A percentile compares a stretch with the other conserved stretches of the same genome.
Evolutionary conservation across 2,329 filamentous ascomycete genomes (phyloP).

Genomic region (Alternaria sp.): DNA sequence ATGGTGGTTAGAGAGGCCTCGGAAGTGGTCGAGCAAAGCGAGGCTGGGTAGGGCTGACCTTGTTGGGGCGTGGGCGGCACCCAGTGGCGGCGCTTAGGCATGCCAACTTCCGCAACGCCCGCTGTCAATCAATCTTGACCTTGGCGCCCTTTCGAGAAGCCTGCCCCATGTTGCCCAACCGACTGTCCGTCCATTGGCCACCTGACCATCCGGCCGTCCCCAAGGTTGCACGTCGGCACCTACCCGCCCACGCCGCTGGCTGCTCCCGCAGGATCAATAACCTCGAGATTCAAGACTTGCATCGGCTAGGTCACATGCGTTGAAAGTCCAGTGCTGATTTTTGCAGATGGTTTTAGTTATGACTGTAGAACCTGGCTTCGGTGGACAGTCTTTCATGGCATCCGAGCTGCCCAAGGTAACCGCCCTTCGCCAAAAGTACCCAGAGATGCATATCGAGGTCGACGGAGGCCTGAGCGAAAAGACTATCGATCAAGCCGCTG

Average conservation of each 20-base stretch:
- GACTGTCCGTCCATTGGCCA: constrained; percentile 18
- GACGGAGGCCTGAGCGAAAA: constrained; percentile 88
- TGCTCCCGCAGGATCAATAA: constrained; percentile 22
- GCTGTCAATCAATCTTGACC: constrained; percentile 25
- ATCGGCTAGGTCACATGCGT: constrained; percentile 1
- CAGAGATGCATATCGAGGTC: constrained; percentile 94
- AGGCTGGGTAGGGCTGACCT: constrained; percentile 33
- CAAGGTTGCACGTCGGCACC: constrained; percentile 11
- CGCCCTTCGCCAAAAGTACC: constrained; percentile 82
- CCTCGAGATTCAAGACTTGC: constrained; percentile 12
- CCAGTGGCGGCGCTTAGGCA: constrained; percentile 46
- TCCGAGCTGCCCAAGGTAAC: constrained; percentile 93
- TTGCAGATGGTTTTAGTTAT: constrained; percentile 94
- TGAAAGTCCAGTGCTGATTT: constrained; percentile 16
- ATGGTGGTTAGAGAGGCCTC: constrained; percentile 22
- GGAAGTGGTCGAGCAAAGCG: constrained; percentile 17
- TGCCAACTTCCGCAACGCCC: constrained; percentile 19
- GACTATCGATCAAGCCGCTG: constrained; percentile 92
- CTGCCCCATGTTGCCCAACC: constrained; percentile 17
- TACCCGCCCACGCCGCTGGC: constrained; percentile 23
- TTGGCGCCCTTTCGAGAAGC: constrained; percentile 28
- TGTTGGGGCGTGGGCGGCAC: constrained; percentile 38
- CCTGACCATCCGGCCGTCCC: constrained; percentile 5
- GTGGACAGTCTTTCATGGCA: constrained; percentile 98
- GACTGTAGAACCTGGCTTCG: constrained; percentile 97